phyloP scores from a whole-genome alignment of 129 eudicot species.

The Flaveria ramosissima region DNA sequence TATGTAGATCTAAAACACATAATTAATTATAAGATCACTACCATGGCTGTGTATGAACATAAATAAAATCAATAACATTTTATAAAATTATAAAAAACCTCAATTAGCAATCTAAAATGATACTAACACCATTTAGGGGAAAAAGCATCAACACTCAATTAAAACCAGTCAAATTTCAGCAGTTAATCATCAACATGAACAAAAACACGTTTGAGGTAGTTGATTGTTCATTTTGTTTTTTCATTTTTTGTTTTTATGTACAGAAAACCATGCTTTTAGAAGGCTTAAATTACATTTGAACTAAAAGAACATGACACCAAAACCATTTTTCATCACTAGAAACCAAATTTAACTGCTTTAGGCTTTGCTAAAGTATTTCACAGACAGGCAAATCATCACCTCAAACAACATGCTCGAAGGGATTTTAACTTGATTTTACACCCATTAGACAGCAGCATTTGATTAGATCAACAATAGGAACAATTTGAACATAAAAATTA shows the following conservation, averaged over 20 bases:
- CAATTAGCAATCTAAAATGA: background rate
- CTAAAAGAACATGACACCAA: background rate
- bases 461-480: background rate
- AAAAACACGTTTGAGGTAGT: background rate
- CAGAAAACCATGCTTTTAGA: background rate
- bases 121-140: background rate
- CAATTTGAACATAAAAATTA: background rate
- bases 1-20: background rate
- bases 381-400: background rate
- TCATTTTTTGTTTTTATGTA: background rate
- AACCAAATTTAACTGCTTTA: background rate
- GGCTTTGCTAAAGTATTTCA: background rate
- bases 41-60: background rate
- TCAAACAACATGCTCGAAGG: background rate
- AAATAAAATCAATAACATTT: background rate
- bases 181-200: background rate
- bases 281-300: background rate
- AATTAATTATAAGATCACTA: background rate
- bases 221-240: background rate
- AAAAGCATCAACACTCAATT: background rate
- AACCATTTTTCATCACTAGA: background rate
- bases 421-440: background rate
- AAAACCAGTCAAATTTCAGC: background rate
- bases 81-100: background rate
- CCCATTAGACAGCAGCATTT: background rate